phyloP scores from a whole-genome alignment of 176 grass and related monocot genomes.

The Rhynchospora tenuis region DNA sequence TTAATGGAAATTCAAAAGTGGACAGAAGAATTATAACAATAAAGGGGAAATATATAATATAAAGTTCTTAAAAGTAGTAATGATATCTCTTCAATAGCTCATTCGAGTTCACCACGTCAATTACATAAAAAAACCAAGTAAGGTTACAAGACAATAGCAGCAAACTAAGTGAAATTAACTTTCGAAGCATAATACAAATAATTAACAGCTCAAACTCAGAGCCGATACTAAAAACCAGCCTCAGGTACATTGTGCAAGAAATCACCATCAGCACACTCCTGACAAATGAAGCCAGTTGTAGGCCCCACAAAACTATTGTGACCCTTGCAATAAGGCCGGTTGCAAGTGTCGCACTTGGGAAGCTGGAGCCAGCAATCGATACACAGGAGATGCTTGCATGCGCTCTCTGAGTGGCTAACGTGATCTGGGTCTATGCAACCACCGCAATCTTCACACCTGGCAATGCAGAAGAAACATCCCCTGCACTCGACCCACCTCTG shows the following conservation, averaged over 20 bases:
- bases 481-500: slow-evolving; percentile 19
- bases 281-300: slow-evolving; percentile 47
- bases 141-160: neutral
- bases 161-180: neutral
- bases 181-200: neutral
- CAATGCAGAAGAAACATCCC: slow-evolving; percentile 38
- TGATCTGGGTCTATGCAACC: slow-evolving; percentile 42
- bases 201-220: neutral
- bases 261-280: slow-evolving; percentile 40
- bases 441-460: slow-evolving; percentile 41
- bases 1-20: neutral
- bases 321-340: slow-evolving; percentile 62
- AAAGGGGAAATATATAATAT: neutral
- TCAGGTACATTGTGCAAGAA: slow-evolving; percentile 21
- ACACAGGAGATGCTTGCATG: slow-evolving; percentile 72
- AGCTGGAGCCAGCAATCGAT: slow-evolving; percentile 67
- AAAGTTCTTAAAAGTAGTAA: neutral
- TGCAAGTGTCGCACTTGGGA: slow-evolving; percentile 73
- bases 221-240: slow-evolving; percentile 27
- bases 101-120: neutral
- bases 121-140: neutral
- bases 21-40: neutral
- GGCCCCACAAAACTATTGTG: slow-evolving; percentile 34
- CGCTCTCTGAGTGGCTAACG: slow-evolving; percentile 29
- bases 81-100: neutral